phyloP scores from a whole-genome alignment of 495 filamentous ascomycete species.

The Talaromyces stipitatus region DNA sequence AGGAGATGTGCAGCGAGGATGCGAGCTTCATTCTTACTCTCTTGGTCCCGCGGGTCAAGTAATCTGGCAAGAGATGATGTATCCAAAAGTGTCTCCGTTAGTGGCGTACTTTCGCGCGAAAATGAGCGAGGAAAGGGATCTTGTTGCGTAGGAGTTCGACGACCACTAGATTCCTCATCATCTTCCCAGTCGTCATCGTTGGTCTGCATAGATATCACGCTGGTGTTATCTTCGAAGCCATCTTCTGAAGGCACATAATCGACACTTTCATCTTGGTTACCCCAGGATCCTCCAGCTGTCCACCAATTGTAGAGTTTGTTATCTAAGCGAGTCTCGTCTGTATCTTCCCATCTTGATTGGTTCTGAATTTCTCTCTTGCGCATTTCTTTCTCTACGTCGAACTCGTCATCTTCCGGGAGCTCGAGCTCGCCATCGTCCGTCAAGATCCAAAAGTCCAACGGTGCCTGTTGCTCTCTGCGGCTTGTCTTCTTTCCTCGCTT shows the following conservation, averaged over 20 bases:
- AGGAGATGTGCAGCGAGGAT: slow-evolving; percentile 75
- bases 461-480: slow-evolving; percentile 14
- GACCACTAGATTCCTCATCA: slow-evolving; percentile 46
- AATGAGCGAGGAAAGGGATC: slow-evolving; percentile 31
- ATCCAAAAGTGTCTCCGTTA: slow-evolving; percentile 56
- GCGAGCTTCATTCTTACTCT: slow-evolving; percentile 72
- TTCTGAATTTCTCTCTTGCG: slow-evolving; percentile 44
- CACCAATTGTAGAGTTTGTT: slow-evolving; percentile 73
- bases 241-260: slow-evolving; percentile 51
- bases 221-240: slow-evolving; percentile 67
- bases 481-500: slow-evolving; percentile 11
- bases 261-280: slow-evolving; percentile 66
- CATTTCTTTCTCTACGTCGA: slow-evolving; percentile 74
- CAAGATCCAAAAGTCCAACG: slow-evolving; percentile 54
- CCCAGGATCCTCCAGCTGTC: slow-evolving; percentile 73
- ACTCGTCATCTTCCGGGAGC: slow-evolving; percentile 48
- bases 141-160: slow-evolving; percentile 66
- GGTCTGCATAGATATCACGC: slow-evolving; percentile 58
- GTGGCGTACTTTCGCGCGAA: slow-evolving; percentile 50
- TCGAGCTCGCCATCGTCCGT: slow-evolving; percentile 47
- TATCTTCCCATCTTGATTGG: slow-evolving; percentile 19
- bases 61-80: slow-evolving; percentile 67
- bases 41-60: slow-evolving; percentile 69
- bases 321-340: slow-evolving; percentile 60
- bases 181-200: slow-evolving; percentile 51